These are phyloP conservation scores for Starmerella bacillaris DNA, from an alignment of 805 yeast genomes.

Conservation along the genomic window DNA sequence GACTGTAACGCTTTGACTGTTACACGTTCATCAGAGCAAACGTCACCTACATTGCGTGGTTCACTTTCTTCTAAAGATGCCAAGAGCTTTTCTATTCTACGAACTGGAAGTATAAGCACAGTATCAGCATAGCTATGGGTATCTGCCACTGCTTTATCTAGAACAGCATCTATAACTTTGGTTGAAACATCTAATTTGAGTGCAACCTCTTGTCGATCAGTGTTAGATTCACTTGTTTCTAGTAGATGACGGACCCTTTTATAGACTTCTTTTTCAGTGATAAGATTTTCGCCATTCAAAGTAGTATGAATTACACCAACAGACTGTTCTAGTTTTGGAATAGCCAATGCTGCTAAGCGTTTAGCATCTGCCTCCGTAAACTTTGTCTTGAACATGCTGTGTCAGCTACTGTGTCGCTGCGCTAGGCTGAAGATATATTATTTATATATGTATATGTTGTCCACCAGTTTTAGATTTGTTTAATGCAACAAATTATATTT, in stretches of 20 bases:
- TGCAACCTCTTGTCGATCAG: conserved; percentile 1
- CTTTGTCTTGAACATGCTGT: no score
- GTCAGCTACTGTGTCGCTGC: no score
- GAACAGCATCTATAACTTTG: neutral
- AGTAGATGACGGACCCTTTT: neutral
- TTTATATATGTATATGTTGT: no score
- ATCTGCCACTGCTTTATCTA: conserved; percentile 1
- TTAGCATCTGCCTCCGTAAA: conserved; percentile 1
- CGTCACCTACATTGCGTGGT: neutral
- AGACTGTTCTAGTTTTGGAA: neutral
- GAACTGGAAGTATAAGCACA: conserved; percentile 2
- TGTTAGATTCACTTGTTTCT: conserved; percentile 1
- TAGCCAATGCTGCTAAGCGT: neutral
- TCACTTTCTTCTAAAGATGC: neutral
- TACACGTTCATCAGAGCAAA: conserved; percentile 6
- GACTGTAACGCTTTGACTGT: conserved; percentile 9
- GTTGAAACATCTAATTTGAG: neutral
- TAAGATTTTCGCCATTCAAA: neutral
- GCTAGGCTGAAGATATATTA: no score
- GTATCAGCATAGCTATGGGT: conserved; percentile 2
- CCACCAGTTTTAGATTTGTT: no score
- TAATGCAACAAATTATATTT: no score
- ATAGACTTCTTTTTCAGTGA: neutral
- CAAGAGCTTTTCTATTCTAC: conserved; percentile 1
- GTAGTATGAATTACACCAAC: conserved; percentile 1